Percentiles rank a stretch among this genome's conserved stretches.
phyloP scores from a whole-genome alignment of 1,284 basidiomycete species.

The Erythrobasidium hasegawianum region DNA sequence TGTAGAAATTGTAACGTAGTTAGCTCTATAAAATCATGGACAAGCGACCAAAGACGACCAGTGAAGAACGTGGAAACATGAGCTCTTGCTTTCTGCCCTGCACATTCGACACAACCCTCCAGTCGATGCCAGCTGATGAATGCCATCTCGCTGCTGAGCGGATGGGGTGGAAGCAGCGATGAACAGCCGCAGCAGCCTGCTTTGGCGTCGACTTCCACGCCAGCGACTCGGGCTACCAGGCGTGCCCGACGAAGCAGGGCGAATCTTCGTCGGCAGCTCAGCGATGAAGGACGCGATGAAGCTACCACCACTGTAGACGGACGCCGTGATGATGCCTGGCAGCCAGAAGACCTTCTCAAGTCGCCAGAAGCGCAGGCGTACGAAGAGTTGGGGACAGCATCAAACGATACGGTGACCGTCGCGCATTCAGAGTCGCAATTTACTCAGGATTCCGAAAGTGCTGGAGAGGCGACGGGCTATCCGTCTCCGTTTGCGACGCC shows the following conservation, averaged over 20 bases:
- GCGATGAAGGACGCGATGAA: too few species aligned
- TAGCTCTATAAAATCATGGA: too few species aligned
- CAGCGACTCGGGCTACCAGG: neutral
- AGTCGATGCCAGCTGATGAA: constrained; percentile 17
- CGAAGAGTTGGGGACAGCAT: constrained; percentile 14
- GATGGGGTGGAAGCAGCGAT: constrained; percentile 21
- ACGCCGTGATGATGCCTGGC: neutral
- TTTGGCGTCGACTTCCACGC: neutral
- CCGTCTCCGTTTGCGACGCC: constrained; percentile 11
- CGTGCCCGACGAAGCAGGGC: neutral
- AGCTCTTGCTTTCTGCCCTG: neutral
- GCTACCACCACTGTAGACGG: too few species aligned
- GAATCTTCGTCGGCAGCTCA: neutral
- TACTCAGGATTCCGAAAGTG: too few species aligned
- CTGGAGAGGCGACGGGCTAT: neutral
- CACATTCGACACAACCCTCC: neutral
- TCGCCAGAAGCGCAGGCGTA: constrained; percentile 23
- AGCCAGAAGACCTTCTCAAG: constrained; percentile 1
- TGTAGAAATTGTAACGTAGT: too few species aligned
- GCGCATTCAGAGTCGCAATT: neutral
- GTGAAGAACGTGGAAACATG: too few species aligned
- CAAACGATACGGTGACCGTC: neutral
- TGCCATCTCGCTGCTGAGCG: constrained; percentile 32
- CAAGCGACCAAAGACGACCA: too few species aligned
- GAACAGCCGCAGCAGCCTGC: neutral